Conservation (phyloP, 2,329 filamentous ascomycete genomes). For the Talaromyces piceae region DNA sequence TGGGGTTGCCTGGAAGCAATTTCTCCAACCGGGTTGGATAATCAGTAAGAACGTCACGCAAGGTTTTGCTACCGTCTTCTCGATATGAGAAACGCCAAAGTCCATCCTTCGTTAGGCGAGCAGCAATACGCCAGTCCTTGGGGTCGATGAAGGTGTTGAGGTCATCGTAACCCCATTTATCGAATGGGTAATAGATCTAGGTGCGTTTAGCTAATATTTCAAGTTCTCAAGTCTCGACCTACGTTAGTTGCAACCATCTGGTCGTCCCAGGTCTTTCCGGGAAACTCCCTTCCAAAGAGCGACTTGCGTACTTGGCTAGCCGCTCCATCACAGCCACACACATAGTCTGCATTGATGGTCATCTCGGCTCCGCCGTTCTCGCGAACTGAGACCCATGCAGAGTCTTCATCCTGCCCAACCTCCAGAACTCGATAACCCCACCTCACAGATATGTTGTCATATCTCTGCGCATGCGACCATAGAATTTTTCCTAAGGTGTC, state of each 20-base stretch:
- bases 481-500: constrained; percentile 38
- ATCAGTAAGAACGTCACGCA: constrained; percentile 46
- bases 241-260: constrained; percentile 58
- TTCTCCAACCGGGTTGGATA: constrained; percentile 49
- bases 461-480: constrained; percentile 27
- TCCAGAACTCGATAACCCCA: constrained; percentile 43
- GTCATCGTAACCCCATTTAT: constrained; percentile 26
- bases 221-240: constrained; percentile 13
- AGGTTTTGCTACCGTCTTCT: constrained; percentile 9
- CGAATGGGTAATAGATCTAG: constrained; percentile 56
- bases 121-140: constrained; percentile 56
- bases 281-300: constrained; percentile 48
- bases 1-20: constrained; percentile 54
- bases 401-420: constrained; percentile 40
- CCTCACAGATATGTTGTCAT: constrained; percentile 27
- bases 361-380: constrained; percentile 10
- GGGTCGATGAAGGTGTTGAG: constrained; percentile 55
- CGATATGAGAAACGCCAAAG: constrained; percentile 58
- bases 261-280: constrained; percentile 52
- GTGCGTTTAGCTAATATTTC: no score
- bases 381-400: constrained; percentile 36
- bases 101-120: constrained; percentile 50
- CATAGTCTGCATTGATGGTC: constrained; percentile 39
- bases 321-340: constrained; percentile 50
- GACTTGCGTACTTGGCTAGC: constrained; percentile 36